Evolutionary conservation across 305 asterid species (phyloP), one percentile per base, ranked within the genome.

Genomic region (Fraxinus floribunda): DNA sequence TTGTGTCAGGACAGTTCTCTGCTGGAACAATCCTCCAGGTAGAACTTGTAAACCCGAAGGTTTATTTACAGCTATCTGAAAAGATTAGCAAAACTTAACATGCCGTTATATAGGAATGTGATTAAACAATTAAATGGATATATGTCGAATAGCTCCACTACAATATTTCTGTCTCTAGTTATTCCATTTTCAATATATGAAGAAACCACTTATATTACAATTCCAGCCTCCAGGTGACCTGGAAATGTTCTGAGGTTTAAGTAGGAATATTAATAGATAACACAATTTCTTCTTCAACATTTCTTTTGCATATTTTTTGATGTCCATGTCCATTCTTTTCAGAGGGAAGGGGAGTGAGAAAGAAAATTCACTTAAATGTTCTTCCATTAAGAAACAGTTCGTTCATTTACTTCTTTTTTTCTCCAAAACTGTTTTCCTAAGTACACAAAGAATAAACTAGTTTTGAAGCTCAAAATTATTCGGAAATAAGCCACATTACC

Each of bases 21-120:
- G 98, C 90, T 96, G 99, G 87, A 94, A 96, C 81, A 92, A 87
- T 82, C 99, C 99, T 89, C 99, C 98, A 80, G 99, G 96, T 66
- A 96, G 89, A 81, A 96, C 99, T 96, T 96, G 99, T 79, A 93
- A 91, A 76, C 99, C 96, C 13, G 98, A 91, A 57, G 98, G 98
- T 86, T 96, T 96, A 87, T 92, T 91, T 71, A 94, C 88, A 87
- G 93, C 96, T 86, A 94, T 89, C 99, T 96, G 97, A 81, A 88
- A 29, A 79, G 78, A 81, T 22, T 80, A 46, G 68, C 77, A 88
- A 39, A 39, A 39, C 39, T 79, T 79, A 77, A 78, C 78, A 79
- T 41, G 68, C 70, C 36, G 26, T 35, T 22, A 16, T 60, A 18
- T 46, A 39, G 36, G 72, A 75, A 64, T 30, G 46, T 70, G 22